Conservation (phyloP, 1,139 yeast genomes). For the Entelexis sorbosivorans region DNA sequence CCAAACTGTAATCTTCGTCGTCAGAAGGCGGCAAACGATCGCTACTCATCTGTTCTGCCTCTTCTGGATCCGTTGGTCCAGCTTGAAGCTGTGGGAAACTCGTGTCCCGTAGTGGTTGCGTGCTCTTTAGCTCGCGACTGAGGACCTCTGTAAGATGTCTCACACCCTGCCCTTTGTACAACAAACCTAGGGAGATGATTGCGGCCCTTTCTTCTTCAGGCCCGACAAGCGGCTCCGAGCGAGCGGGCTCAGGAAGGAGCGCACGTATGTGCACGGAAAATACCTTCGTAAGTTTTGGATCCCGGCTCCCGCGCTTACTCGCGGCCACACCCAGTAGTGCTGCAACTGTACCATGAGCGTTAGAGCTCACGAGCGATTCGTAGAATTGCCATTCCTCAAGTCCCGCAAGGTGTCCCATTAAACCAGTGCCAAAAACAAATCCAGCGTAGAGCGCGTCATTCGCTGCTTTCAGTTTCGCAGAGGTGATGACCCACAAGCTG, state of each 20-base stretch:
- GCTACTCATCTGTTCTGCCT: background rate
- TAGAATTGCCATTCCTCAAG: slow-evolving; percentile 96
- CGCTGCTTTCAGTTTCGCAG: slow-evolving; percentile 10
- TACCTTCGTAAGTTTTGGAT: slow-evolving; percentile 77
- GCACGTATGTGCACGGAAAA: slow-evolving; percentile 91
- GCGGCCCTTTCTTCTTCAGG: slow-evolving; percentile 86
- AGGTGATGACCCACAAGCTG: slow-evolving; percentile 20
- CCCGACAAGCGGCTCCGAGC: slow-evolving; percentile 63
- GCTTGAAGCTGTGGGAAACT: background rate
- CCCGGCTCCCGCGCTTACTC: slow-evolving; percentile 72
- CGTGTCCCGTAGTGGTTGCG: background rate
- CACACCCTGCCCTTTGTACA: slow-evolving; percentile 69
- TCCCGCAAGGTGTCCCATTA: slow-evolving; percentile 74
- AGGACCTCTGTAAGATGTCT: slow-evolving; percentile 79
- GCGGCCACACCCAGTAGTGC: slow-evolving; percentile 88
- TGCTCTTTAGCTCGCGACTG: slow-evolving; percentile 39
- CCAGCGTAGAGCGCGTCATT: slow-evolving; percentile 57
- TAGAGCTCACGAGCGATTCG: slow-evolving; percentile 85
- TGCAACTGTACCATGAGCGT: slow-evolving; percentile 75
- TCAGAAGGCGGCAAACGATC: background rate
- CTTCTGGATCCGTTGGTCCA: background rate
- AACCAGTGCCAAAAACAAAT: slow-evolving; percentile 78
- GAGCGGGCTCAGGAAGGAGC: slow-evolving; percentile 68
- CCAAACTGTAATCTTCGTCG: slow-evolving; percentile 67
- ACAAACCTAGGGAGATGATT: slow-evolving; percentile 73